These are phyloP conservation scores for Jamesozyma jinghongensis DNA, from an alignment of 805 yeast genomes.

Conservation along the genomic window DNA sequence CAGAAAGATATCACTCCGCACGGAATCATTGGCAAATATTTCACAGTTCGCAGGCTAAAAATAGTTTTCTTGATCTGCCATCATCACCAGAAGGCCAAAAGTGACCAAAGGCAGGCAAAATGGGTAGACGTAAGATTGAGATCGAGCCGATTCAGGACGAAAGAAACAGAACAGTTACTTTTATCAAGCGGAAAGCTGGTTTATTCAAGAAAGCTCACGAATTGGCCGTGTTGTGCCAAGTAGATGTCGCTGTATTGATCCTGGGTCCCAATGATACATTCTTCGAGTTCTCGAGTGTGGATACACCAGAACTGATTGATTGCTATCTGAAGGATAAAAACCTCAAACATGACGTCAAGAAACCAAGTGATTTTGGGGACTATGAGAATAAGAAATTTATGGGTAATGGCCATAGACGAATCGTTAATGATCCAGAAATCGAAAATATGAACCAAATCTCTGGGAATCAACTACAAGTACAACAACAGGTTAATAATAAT, in stretches of 20 bases:
- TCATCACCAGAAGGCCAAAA: too few relatives aligned
- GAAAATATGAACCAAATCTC: too few relatives aligned
- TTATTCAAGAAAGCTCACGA: conserved; percentile 59
- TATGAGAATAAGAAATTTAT: conserved; percentile 38
- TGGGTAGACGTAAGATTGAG: conserved; percentile 97
- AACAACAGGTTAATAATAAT: too few relatives aligned
- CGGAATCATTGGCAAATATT: too few relatives aligned
- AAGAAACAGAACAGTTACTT: conserved; percentile 59
- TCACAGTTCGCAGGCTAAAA: too few relatives aligned
- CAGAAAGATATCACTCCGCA: too few relatives aligned
- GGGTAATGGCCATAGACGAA: background rate
- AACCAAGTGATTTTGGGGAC: conserved; percentile 58
- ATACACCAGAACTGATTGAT: conserved; percentile 42
- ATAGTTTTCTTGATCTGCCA: too few relatives aligned
- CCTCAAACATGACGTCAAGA: conserved; percentile 47
- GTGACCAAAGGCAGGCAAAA: too few relatives aligned
- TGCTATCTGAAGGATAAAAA: conserved; percentile 29
- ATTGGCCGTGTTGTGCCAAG: conserved; percentile 81
- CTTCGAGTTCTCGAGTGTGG: conserved; percentile 77
- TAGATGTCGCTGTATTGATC: conserved; percentile 83
- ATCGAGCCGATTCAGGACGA: conserved; percentile 88
- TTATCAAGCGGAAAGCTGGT: conserved; percentile 91
- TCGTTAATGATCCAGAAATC: too few relatives aligned
- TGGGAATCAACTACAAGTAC: too few relatives aligned
- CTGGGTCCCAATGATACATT: conserved; percentile 74